Conservation (phyloP, 805 yeast species). For the Lipomyces mesembrius region DNA sequence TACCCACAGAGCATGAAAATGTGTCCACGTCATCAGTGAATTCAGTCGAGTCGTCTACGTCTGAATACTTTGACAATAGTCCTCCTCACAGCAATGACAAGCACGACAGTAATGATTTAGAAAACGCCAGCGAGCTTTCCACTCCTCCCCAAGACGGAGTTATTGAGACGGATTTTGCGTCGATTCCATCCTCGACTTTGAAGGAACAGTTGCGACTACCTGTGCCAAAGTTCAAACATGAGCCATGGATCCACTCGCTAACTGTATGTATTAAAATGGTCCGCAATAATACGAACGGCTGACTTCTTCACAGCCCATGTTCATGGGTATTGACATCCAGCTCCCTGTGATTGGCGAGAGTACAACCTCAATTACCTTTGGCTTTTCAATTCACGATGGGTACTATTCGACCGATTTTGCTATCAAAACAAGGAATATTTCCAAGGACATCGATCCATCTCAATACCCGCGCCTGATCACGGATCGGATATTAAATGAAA, state of each 20-base stretch:
- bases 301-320: constrained; percentile 24
- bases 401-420: constrained; percentile 37
- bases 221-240: constrained; percentile 22
- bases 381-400: constrained; percentile 36
- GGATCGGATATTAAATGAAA: constrained; percentile 19
- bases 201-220: constrained; percentile 17
- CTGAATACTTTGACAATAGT: background rate
- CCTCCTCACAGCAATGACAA: background rate
- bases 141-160: background rate
- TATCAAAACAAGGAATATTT: constrained; percentile 10
- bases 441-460: background rate
- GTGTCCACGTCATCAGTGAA: background rate
- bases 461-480: constrained; percentile 24
- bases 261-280: constrained; percentile 9
- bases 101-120: no score
- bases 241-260: constrained; percentile 30
- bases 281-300: background rate
- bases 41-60: background rate
- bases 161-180: constrained; percentile 18
- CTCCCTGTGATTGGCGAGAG: constrained; percentile 17
- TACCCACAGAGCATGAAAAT: background rate
- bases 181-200: constrained; percentile 15
- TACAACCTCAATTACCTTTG: constrained; percentile 22
- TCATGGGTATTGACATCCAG: constrained; percentile 31
- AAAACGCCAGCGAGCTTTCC: background rate